phyloP scores from a whole-genome alignment of 768 basidiomycete genomes.

The Pulveroboletus sp. region DNA sequence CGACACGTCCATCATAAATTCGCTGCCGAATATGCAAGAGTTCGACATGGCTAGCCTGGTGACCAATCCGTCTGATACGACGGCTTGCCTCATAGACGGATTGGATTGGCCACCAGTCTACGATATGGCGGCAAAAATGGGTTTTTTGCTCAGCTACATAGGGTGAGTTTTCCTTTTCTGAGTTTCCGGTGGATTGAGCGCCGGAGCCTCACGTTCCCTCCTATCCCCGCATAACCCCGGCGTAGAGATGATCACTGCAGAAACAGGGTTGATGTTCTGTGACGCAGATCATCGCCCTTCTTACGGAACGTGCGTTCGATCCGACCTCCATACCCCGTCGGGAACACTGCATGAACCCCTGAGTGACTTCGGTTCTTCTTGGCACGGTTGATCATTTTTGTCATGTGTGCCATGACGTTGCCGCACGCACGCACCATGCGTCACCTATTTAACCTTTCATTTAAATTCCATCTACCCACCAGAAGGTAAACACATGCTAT shows the following conservation, averaged over 20 bases:
- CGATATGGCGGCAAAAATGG: not conserved
- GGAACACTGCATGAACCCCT: not conserved
- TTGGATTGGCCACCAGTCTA: too few relatives aligned
- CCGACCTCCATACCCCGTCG: too few relatives aligned
- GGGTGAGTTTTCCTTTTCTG: not conserved
- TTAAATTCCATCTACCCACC: not conserved
- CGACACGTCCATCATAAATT: too few relatives aligned
- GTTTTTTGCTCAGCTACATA: not conserved
- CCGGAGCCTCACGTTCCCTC: conserved; percentile 12
- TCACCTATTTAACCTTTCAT: too few relatives aligned
- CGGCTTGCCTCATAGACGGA: too few relatives aligned
- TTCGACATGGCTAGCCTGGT: too few relatives aligned
- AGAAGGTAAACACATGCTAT: conserved; percentile 9
- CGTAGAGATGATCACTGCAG: conserved; percentile 1
- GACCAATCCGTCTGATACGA: too few relatives aligned
- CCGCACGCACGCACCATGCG: too few relatives aligned
- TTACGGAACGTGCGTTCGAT: not conserved
- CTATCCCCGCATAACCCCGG: conserved; percentile 8
- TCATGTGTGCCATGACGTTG: not conserved
- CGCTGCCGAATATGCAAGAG: too few relatives aligned
- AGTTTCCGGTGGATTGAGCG: conserved; percentile 7
- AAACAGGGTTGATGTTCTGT: conserved; percentile 11
- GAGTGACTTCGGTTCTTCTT: not conserved
- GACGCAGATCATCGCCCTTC: conserved; percentile 9
- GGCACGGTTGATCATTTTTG: not conserved